Percentiles rank a stretch among this genome's conserved stretches.
Conservation (phyloP, 805 yeast species). For the Clavispora phyllophila region DNA sequence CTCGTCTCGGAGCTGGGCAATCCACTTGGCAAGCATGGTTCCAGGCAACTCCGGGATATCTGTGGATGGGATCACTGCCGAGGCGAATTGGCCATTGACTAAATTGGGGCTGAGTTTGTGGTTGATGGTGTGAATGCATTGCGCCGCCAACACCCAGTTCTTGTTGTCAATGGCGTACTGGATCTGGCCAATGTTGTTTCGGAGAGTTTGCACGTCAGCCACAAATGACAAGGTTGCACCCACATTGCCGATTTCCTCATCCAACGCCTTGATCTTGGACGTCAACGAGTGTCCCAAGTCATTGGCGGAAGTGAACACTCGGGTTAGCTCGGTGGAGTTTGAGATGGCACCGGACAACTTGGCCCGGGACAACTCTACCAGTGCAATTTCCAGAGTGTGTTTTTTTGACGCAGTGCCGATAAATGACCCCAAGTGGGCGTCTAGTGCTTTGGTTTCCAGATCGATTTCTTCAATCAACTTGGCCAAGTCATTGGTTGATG, state of each 20-base stretch:
- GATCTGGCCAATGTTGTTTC: conserved; percentile 59
- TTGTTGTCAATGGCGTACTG: conserved; percentile 61
- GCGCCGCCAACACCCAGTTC: conserved; percentile 78
- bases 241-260: conserved; percentile 64
- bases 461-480: conserved; percentile 26
- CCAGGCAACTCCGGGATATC: conserved; percentile 80
- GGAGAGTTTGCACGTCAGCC: conserved; percentile 57
- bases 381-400: conserved; percentile 35
- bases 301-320: conserved; percentile 55
- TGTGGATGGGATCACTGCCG: conserved; percentile 76
- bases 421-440: conserved; percentile 22
- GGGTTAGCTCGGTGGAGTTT: conserved; percentile 51
- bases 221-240: conserved; percentile 60
- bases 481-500: conserved; percentile 25
- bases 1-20: conserved; percentile 47
- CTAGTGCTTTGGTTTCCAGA: conserved; percentile 18
- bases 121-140: conserved; percentile 44
- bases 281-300: conserved; percentile 64
- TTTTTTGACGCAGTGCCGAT: conserved; percentile 21
- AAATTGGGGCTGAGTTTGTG: conserved; percentile 48
- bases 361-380: conserved; percentile 56
- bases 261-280: conserved; percentile 61
- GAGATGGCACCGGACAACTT: conserved; percentile 58
- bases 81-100: conserved; percentile 63
- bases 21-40: conserved; percentile 53